These are phyloP conservation scores for Gnaphalium uliginosum DNA, from an alignment of 129 eudicot genomes.

Conservation along the genomic window DNA sequence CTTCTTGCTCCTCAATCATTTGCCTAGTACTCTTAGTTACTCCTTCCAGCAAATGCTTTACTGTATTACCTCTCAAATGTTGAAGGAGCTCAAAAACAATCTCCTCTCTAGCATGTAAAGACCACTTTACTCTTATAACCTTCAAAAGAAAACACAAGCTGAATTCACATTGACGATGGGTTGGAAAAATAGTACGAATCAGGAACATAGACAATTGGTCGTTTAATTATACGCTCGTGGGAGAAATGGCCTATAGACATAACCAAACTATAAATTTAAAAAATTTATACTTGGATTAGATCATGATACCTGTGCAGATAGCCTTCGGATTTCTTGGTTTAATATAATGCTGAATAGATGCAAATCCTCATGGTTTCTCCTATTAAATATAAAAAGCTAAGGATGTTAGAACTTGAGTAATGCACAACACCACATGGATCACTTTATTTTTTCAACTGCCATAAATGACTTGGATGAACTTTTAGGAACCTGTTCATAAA, in stretches of 20 bases:
- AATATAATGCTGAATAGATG: constrained; percentile 73
- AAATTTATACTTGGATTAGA: background rate
- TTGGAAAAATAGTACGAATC: background rate
- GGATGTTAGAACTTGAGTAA: constrained; percentile 9
- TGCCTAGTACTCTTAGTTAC: constrained; percentile 77
- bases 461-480: background rate
- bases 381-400: constrained; percentile 22
- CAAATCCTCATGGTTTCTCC: constrained; percentile 93
- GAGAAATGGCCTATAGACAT: background rate
- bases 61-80: constrained; percentile 70
- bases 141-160: constrained; percentile 17
- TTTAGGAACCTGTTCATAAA: constrained; percentile 76
- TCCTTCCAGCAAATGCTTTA: constrained; percentile 64
- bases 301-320: constrained; percentile 74
- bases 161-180: background rate
- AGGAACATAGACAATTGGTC: background rate
- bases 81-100: constrained; percentile 92
- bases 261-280: background rate
- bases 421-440: background rate
- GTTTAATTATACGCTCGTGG: background rate
- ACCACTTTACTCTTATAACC: constrained; percentile 98
- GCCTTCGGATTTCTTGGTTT: constrained; percentile 85
- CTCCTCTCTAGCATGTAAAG: constrained; percentile 96
- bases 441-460: background rate
- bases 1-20: constrained; percentile 98